Base-by-base conservation (phyloP, 805 yeast genomes). In the Candida boleticola region DNA sequence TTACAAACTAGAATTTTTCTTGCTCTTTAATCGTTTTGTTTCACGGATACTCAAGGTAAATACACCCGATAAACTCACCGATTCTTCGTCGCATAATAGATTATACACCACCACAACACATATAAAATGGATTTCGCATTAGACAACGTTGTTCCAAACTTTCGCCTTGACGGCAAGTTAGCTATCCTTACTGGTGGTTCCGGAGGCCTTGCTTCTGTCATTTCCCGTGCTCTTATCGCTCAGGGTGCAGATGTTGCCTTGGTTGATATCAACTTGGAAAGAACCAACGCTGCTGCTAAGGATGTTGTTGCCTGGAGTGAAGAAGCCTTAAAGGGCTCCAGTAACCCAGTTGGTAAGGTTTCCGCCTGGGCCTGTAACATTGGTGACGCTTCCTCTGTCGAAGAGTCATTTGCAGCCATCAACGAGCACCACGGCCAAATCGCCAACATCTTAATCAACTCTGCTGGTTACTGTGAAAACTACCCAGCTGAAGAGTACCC, bases 391-490 rank as follows among this genome's bases (percentile, higher is more conserved):
- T 73, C 63, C 31, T 61, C 71, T 38, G 90, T 85, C 42, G 82
- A 79, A 39, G 63, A 64, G 23, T 69, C 77, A 4, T 81, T 84
- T 56, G 52, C 61, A 18, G 70, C 74, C 27, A 75, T 82, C 50
- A 75, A 76, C 52, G 71, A 66, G 39, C 81, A 75, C 57, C 85
- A 83, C 60, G 80, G 77, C 22, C 68, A 74, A 45, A 71, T 82
- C 34, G 81, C 89, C 29, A 79, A 81, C 51, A 68, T 84, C 49
- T 71, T 85, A 52, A 75, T 85, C 46, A 84, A 85, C 71, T 76
- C 89, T 39, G 93, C 95, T n/a, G 93, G 95, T 11, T 85, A 82
- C 68, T 83, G 89, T 58, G 89, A 85, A 63, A 85, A 85, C 71
- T 77, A 73, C 66, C 79, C 88, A 2, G 92, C 92, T 21, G 79